Percentiles rank a stretch among this genome's conserved stretches.
Evolutionary conservation across 2,329 filamentous ascomycete genomes (phyloP).

Genomic region (Talaromyces sp.): DNA sequence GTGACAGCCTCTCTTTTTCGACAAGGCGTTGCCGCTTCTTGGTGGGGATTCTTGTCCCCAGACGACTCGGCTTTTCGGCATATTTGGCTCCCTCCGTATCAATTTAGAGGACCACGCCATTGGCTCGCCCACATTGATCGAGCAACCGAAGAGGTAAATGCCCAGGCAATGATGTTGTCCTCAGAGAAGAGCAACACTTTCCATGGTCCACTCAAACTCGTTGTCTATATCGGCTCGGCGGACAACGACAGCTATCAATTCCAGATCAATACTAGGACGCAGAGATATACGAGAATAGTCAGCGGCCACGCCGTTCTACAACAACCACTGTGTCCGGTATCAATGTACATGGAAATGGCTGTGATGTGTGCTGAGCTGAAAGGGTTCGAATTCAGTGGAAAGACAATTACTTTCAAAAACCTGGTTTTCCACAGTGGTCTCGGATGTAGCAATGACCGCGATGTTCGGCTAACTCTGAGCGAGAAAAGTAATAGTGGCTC

Average conservation of each 20-base stretch:
- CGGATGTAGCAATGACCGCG: neutral
- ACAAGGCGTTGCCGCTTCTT: neutral
- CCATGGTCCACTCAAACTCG: neutral
- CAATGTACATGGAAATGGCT: neutral
- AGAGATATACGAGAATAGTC: neutral
- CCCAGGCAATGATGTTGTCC: neutral
- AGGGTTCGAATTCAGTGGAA: neutral
- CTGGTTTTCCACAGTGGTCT: neutral
- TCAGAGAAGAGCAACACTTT: neutral
- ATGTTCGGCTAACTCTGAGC: neutral
- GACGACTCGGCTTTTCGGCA: constrained; percentile 7
- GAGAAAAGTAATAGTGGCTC: neutral
- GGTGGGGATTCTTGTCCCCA: neutral
- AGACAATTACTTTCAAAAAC: neutral
- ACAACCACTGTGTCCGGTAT: neutral
- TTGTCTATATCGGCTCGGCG: neutral
- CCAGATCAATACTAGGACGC: neutral
- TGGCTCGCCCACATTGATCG: neutral
- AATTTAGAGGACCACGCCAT: constrained; percentile 3
- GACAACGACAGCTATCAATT: neutral
- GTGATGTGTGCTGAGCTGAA: neutral
- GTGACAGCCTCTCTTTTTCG: neutral
- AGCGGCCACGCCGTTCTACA: neutral
- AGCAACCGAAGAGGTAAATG: neutral
- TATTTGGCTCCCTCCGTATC: constrained; percentile 16